Conservation (phyloP, 139 green algal species). For the Chlamydomonas sp. region DNA sequence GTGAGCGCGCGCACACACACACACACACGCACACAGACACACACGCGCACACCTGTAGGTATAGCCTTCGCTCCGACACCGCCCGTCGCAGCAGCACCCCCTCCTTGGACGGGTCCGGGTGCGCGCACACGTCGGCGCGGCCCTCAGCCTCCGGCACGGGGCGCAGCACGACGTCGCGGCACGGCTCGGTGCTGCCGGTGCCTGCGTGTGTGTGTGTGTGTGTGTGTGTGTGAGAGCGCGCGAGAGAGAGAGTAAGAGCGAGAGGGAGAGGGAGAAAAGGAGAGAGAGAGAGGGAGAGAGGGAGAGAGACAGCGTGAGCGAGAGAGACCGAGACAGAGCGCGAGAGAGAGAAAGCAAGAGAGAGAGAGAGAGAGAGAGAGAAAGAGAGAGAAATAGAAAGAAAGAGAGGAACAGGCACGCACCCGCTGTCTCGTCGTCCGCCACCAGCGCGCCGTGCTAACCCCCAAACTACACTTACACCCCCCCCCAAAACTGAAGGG, state of each 20-base stretch:
- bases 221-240: neutral
- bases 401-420: too few relatives aligned
- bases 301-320: too few relatives aligned
- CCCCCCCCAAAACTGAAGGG: neutral
- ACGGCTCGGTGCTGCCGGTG: constrained; percentile 4
- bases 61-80: constrained; percentile 20
- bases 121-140: constrained; percentile 13
- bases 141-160: neutral
- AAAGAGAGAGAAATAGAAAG: too few relatives aligned
- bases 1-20: too few relatives aligned
- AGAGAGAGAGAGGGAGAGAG: neutral
- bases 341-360: too few relatives aligned
- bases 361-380: too few relatives aligned
- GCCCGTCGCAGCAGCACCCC: constrained; percentile 24
- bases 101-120: constrained; percentile 22
- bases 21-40: too few relatives aligned
- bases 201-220: constrained; percentile 14
- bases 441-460: neutral
- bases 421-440: neutral
- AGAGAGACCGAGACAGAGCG: too few relatives aligned
- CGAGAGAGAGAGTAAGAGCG: neutral
- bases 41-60: constrained; percentile 23
- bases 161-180: constrained; percentile 15
- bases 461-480: neutral
- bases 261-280: neutral